Evolutionary conservation across 2,329 filamentous ascomycete genomes (phyloP).

Genomic region (Arthrobotrys megalospora): DNA sequence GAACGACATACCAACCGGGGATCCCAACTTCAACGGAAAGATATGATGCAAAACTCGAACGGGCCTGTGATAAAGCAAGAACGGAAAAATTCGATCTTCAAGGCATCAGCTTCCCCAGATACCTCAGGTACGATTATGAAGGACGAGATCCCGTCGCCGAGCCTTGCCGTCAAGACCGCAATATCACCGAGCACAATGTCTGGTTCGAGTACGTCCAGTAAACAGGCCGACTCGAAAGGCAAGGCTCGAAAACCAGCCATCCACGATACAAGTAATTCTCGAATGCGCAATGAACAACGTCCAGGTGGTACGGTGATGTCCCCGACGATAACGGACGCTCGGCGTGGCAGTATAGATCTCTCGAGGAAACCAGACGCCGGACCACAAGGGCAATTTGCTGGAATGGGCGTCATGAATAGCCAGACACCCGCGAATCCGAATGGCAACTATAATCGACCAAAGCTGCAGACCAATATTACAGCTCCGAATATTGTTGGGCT

Average conservation of each 20-base stretch:
- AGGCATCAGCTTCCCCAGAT: constrained; percentile 64
- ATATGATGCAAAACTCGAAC: constrained; percentile 60
- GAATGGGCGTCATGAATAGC: constrained; percentile 42
- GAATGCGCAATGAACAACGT: constrained; percentile 59
- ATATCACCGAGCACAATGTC: constrained; percentile 61
- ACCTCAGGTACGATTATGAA: constrained; percentile 61
- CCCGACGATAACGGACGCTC: constrained; percentile 36
- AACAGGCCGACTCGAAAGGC: constrained; percentile 47
- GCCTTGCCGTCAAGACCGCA: constrained; percentile 55
- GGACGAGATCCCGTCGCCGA: constrained; percentile 62
- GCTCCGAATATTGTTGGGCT: constrained; percentile 63
- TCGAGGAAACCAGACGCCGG: constrained; percentile 46
- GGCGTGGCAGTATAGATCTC: constrained; percentile 51
- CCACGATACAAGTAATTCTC: constrained; percentile 48
- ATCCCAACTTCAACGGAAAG: constrained; percentile 71
- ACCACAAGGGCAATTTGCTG: constrained; percentile 49
- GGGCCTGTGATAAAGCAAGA: constrained; percentile 61
- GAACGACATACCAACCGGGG: constrained; percentile 85
- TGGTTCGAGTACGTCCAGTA: constrained; percentile 52
- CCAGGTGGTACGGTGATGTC: constrained; percentile 49
- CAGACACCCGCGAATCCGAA: constrained; percentile 38
- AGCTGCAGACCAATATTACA: constrained; percentile 63
- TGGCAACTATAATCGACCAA: constrained; percentile 56
- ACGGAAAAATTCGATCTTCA: constrained; percentile 62
- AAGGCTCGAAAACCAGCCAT: constrained; percentile 35